phyloP scores from a whole-genome alignment of 2,329 filamentous ascomycete species.

The Hypoxylon sp. region DNA sequence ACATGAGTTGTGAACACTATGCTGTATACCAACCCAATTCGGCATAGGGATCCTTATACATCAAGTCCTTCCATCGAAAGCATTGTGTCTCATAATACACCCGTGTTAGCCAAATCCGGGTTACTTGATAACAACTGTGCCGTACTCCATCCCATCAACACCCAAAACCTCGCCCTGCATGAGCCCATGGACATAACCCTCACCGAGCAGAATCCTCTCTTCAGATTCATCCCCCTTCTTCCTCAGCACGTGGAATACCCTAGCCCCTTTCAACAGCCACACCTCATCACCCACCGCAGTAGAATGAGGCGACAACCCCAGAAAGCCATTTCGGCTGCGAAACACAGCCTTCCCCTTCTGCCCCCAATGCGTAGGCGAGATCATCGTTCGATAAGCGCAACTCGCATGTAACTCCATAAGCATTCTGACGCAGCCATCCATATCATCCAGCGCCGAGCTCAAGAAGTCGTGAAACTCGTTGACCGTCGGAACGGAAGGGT shows the following conservation, averaged over 20 bases:
- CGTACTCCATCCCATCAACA: slow-evolving; percentile 15
- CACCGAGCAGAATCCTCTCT: slow-evolving; percentile 17
- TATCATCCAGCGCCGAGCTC: slow-evolving; percentile 8
- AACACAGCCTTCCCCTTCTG: slow-evolving; percentile 21
- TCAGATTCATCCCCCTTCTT: not conserved
- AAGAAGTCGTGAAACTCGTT: slow-evolving; percentile 13
- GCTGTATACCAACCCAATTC: too few species aligned
- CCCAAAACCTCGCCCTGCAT: slow-evolving; percentile 27
- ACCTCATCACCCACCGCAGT: slow-evolving; percentile 20
- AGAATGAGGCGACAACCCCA: slow-evolving; percentile 22
- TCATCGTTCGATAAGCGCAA: slow-evolving; percentile 19
- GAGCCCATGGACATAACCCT: slow-evolving; percentile 30
- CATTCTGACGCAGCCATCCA: slow-evolving; percentile 14
- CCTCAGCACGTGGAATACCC: slow-evolving; percentile 19
- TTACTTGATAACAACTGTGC: slow-evolving; percentile 4
- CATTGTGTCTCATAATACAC: too few species aligned
- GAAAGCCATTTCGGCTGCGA: slow-evolving; percentile 11
- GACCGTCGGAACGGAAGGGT: slow-evolving; percentile 18
- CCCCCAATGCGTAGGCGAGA: slow-evolving; percentile 24
- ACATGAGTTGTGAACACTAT: too few species aligned
- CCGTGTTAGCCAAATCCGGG: not conserved
- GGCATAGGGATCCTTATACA: not conserved
- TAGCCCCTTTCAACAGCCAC: slow-evolving; percentile 29
- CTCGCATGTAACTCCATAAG: slow-evolving; percentile 10
- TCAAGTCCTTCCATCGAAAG: not conserved